Evolutionary conservation across 768 basidiomycete species (phyloP).

Genomic region (Neoboletus brunneissimus): DNA sequence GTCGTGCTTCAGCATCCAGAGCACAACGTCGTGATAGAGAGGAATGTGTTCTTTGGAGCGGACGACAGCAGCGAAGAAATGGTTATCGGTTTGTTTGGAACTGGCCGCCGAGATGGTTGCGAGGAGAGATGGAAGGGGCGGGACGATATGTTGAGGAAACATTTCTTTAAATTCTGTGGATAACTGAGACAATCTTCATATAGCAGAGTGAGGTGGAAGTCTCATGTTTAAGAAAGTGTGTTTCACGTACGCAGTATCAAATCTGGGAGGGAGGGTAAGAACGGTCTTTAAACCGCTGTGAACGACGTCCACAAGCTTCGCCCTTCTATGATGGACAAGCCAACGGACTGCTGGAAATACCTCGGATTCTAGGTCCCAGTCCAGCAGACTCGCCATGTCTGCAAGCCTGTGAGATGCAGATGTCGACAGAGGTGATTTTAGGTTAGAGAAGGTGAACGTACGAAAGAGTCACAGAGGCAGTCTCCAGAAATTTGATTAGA

Average conservation of each 20-base stretch:
- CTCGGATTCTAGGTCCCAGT: constrained; percentile 81
- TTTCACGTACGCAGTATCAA: constrained; percentile 55
- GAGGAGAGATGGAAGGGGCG: constrained; percentile 70
- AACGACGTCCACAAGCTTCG: constrained; percentile 85
- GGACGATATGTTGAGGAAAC: constrained; percentile 61
- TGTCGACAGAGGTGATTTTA: neutral
- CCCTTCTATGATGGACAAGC: constrained; percentile 86
- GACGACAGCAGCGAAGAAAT: constrained; percentile 81
- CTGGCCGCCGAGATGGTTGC: constrained; percentile 69
- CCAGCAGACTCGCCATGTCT: constrained; percentile 76
- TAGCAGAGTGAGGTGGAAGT: neutral
- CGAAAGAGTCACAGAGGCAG: constrained; percentile 73
- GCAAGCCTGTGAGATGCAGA: constrained; percentile 48
- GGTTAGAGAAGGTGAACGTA: constrained; percentile 37
- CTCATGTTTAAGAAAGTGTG: neutral
- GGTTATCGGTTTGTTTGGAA: constrained; percentile 60
- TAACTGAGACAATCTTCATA: constrained; percentile 37
- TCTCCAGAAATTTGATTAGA: constrained; percentile 71
- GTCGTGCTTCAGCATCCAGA: constrained; percentile 90
- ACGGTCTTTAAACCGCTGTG: constrained; percentile 77
- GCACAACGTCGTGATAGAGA: constrained; percentile 75
- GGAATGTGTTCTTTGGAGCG: constrained; percentile 62
- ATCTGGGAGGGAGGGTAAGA: constrained; percentile 69
- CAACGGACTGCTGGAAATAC: constrained; percentile 90
- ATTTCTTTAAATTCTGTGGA: constrained; percentile 56